These are phyloP conservation scores for Glycine latifolia DNA, from an alignment of 306 rosid genomes.

Conservation along the genomic window DNA sequence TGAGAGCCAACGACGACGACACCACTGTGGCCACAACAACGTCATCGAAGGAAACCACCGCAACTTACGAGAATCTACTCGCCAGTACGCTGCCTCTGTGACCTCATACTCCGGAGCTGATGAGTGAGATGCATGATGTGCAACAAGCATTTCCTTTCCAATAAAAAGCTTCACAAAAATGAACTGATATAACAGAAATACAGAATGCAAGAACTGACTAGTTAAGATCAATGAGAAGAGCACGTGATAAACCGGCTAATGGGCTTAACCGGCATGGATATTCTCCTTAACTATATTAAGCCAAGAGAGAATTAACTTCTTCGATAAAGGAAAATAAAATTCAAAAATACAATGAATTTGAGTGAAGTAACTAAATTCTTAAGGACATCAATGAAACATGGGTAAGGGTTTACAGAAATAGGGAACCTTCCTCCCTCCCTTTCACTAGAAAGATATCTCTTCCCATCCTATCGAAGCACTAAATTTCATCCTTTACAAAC, in stretches of 20 bases:
- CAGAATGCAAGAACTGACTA: neutral
- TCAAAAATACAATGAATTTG: constrained; percentile 20
- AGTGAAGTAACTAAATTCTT: constrained; percentile 2
- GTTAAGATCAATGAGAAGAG: neutral
- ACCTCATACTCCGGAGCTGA: neutral
- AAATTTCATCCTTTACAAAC: constrained; percentile 4
- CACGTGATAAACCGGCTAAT: neutral
- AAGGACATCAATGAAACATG: constrained; percentile 7
- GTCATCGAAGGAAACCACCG: too few relatives aligned
- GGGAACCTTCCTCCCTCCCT: constrained; percentile 27
- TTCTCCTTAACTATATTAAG: neutral
- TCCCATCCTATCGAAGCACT: constrained; percentile 27
- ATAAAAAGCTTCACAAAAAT: constrained; percentile 8
- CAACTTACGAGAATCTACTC: too few relatives aligned
- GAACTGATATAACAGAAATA: neutral
- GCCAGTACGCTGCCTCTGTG: neutral
- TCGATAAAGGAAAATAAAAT: neutral
- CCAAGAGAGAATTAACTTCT: neutral
- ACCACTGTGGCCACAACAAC: too few relatives aligned
- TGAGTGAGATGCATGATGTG: neutral
- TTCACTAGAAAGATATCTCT: constrained; percentile 16
- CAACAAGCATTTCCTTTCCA: neutral
- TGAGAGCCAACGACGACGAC: too few relatives aligned
- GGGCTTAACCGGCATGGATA: neutral
- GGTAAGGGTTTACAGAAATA: constrained; percentile 1